Evolutionary conservation across 1,139 yeast species (phyloP), one percentile per base, ranked within the genome.

Genomic region (Lodderomyces margitis): DNA sequence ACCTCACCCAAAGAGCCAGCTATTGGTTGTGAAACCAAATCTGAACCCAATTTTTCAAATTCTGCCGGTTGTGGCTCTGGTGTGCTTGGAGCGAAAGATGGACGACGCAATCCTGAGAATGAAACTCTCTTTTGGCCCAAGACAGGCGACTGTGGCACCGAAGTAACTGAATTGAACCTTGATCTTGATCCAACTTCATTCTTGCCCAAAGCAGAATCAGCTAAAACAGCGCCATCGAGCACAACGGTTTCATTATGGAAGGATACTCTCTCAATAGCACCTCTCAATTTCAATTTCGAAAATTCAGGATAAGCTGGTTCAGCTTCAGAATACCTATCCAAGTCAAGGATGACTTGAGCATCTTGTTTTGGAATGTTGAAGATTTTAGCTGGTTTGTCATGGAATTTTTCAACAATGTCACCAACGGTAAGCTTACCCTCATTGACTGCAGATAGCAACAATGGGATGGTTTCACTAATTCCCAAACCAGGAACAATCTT

Each of bases 231-330:
- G 52, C 96, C 96, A 60, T 91, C 96, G 53, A 89, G 75, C 50
- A 88, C 84, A 46, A 84, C 87, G 44, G 96, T 86, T 60, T 83
- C 83, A 48, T 81, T 83, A 52, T 82, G 80, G 62, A 87, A 73
- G 49, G 83, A 76, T 41, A 92, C 98, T 61, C 98, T 81, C 66
- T 88, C 96, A 56, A 92, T 83, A 52, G 87, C 82, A 48, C 97
- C 98, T 48, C 69, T 74, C 57, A 86, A 70, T 41, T 72, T 68
- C 51, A 70, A 67, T 55, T 69, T 65, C 42, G 64, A 60, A 54
- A 77, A 72, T 47, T 84, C 83, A 42, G 83, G 69, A 77, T 81
- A 79, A 44, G 72, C 65, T 54, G 34, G 68, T 51, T 21, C 57
- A 47, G 70, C 68, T 49, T 75, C 56, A 5, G 70, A 70, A 27